These are phyloP conservation scores for Talaromyces sp. DNA, from an alignment of 2,329 filamentous ascomycete genomes.

Conservation along the genomic window DNA sequence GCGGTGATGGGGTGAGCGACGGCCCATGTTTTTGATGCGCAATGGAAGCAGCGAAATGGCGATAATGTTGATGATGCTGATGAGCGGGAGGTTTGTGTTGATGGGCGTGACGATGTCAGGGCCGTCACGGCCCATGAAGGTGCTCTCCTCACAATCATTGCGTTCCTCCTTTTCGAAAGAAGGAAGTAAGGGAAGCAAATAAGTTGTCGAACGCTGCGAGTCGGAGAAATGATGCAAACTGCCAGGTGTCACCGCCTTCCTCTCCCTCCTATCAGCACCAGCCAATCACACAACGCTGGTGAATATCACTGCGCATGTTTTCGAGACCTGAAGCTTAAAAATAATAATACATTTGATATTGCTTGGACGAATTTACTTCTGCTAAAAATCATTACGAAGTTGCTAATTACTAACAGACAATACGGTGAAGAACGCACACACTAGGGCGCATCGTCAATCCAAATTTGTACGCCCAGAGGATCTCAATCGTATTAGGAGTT, in stretches of 20 bases:
- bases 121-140: not conserved
- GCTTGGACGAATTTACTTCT: not conserved
- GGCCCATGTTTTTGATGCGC: conserved; percentile 37
- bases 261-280: not conserved
- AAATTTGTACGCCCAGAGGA: not conserved
- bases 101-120: not conserved
- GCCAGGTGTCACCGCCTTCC: not conserved
- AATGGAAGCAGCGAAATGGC: conserved; percentile 27
- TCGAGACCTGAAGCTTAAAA: not conserved
- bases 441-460: not conserved
- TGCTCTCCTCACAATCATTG: not conserved
- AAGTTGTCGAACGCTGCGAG: not conserved
- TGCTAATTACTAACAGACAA: not conserved
- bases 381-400: not conserved
- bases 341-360: not conserved
- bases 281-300: not conserved
- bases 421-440: not conserved
- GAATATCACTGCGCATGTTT: not conserved
- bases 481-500: not conserved
- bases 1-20: conserved; percentile 55
- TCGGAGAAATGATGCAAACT: not conserved
- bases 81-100: not conserved
- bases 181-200: not conserved
- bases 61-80: not conserved
- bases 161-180: not conserved